Evolutionary conservation across 2,329 filamentous ascomycete species (phyloP).

Genomic region (Emmonsia crescens): DNA sequence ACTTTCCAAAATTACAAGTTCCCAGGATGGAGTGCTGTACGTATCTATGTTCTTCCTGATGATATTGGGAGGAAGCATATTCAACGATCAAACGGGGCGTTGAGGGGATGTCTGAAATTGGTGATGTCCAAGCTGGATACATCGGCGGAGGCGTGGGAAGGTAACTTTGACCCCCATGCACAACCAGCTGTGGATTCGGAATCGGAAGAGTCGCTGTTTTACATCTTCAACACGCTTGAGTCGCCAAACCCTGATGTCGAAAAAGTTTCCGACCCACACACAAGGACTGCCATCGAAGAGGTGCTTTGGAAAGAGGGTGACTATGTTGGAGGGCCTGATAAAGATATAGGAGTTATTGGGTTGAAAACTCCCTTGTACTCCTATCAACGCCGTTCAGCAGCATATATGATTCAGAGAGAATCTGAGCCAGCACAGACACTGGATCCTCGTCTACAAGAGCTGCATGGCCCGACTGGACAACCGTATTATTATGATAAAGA

Average conservation of each 20-base stretch:
- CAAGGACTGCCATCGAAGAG: slow-evolving; percentile 27
- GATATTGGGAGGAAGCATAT: slow-evolving; percentile 26
- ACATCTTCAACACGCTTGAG: slow-evolving; percentile 40
- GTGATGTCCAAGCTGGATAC: slow-evolving; percentile 32
- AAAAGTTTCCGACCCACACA: slow-evolving; percentile 22
- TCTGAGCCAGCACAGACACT: slow-evolving; percentile 50
- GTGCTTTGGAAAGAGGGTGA: slow-evolving; percentile 19
- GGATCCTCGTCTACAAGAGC: slow-evolving; percentile 60
- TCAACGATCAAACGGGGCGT: slow-evolving; percentile 22
- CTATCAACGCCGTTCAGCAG: slow-evolving; percentile 71
- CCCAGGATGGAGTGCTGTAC: slow-evolving; percentile 16
- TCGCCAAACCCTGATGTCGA: slow-evolving; percentile 28
- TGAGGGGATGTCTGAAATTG: slow-evolving; percentile 27
- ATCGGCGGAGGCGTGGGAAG: slow-evolving; percentile 30
- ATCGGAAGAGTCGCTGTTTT: slow-evolving; percentile 38
- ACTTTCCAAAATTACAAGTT: slow-evolving; percentile 12
- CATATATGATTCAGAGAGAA: slow-evolving; percentile 76
- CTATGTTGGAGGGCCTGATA: slow-evolving; percentile 9
- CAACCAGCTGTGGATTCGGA: slow-evolving; percentile 3
- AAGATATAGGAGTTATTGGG: slow-evolving; percentile 21
- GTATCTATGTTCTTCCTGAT: slow-evolving; percentile 32
- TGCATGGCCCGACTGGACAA: slow-evolving; percentile 49
- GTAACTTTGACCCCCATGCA: slow-evolving; percentile 14
- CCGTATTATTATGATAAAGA: slow-evolving; percentile 62
- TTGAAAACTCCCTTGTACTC: slow-evolving; percentile 54